Evolutionary conservation across 164 flowering plant genomes (phyloP), one percentile per base, ranked within the genome.

Genomic region (Piper betle): DNA sequence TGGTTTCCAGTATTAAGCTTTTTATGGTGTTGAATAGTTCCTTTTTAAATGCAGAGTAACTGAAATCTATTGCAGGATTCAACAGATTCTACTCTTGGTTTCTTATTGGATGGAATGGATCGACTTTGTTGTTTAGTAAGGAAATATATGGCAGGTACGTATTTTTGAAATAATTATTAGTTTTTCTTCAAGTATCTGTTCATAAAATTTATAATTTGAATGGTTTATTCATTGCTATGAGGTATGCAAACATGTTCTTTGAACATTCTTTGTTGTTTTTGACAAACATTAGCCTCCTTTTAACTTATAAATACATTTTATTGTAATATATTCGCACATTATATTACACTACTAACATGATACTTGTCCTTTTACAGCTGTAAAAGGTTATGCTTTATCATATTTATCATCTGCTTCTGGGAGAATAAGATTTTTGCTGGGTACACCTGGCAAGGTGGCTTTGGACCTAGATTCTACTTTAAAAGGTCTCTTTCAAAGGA

Each of bases 371-470:
- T 63, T 39, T 81, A 86, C 88, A 91, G 99, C 99, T 62, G 81
- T 91, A 66, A 82, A 93, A 72, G 97, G 96, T 43, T 94, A 94
- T 81, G 96, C 97, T 62, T 71, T 91, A 62, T 91, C 97, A 38
- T 91, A 85, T 74, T 82, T 94, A 62, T 88, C 97, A 57, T 85
- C 97, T 4, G 85, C 86, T 76, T 95, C 96, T 72, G 90, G 92
- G 65, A 81, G 99, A 80, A 86, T 94, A 65, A 85, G 93, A 2
- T 94, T 88, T 77, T 78, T 94, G 75, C 78, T 94, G 65, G 87
- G 86, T 42, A 86, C 95, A 55, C 95, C 99, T 16, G 99, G 99
- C 65, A 94, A 91, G 93, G 95, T 94, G 77, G 99, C 99, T 63
- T 96, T 94, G 63, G 99, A 91, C 71, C 71, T 88, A 42, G 99